Evolutionary conservation across 1,284 basidiomycete species (phyloP).

Genomic region (Ceratobasidium sp.): DNA sequence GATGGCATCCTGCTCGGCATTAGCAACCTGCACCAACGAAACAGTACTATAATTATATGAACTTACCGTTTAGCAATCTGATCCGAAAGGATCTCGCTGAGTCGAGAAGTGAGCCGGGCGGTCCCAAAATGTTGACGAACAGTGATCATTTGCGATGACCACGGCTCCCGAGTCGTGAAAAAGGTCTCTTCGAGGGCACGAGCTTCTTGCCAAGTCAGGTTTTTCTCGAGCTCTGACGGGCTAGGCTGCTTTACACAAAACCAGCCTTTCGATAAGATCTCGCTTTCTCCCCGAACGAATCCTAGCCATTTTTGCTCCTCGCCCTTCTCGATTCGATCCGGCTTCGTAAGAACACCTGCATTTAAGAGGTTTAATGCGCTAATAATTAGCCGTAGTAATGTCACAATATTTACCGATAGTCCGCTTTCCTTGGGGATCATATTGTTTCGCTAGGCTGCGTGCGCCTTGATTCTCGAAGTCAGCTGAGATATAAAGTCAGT

Average conservation of each 20-base stretch:
- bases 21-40: not conserved
- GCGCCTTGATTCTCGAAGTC: constrained; percentile 46
- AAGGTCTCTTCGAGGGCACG: constrained; percentile 46
- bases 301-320: constrained; percentile 47
- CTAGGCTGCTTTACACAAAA: constrained; percentile 47
- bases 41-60: not conserved
- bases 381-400: not conserved
- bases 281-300: constrained; percentile 44
- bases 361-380: not conserved
- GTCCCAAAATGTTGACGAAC: constrained; percentile 42
- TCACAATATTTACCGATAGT: constrained; percentile 47
- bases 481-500: constrained; percentile 36
- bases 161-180: constrained; percentile 43
- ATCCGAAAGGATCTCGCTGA: constrained; percentile 45
- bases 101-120: constrained; percentile 44
- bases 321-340: constrained; percentile 46
- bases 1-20: constrained; percentile 14
- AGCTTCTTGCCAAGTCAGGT: constrained; percentile 46
- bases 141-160: constrained; percentile 29
- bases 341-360: constrained; percentile 49
- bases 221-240: constrained; percentile 45
- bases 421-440: constrained; percentile 47
- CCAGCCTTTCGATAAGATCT: constrained; percentile 43
- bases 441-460: constrained; percentile 45
- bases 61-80: constrained; percentile 44